A percentile compares a stretch with the other conserved stretches of the same genome.
phyloP scores from a whole-genome alignment of 257 asterid species.

The Parsonsia alboflavescens region DNA sequence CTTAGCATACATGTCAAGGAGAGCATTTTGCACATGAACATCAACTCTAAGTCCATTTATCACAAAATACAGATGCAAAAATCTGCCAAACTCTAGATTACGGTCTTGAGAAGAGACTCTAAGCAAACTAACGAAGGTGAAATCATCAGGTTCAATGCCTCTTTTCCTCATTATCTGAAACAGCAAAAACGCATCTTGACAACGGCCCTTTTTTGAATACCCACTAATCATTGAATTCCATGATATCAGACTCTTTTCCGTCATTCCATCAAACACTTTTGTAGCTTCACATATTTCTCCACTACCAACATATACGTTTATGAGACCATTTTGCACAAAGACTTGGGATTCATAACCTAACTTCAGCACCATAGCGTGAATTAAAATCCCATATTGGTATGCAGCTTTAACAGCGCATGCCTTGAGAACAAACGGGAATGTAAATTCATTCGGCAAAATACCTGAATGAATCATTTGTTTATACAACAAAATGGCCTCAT shows the following conservation, averaged over 20 bases:
- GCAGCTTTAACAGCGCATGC: conserved; percentile 13
- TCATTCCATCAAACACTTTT: conserved; percentile 53
- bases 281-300: background rate
- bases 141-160: conserved; percentile 50
- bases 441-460: conserved; percentile 21
- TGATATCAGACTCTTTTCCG: conserved; percentile 44
- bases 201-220: conserved; percentile 33
- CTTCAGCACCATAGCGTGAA: conserved; percentile 21
- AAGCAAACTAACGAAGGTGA: conserved; percentile 52
- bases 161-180: conserved; percentile 37
- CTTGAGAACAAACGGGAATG: conserved; percentile 28
- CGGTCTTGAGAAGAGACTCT: conserved; percentile 36
- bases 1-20: conserved; percentile 21
- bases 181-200: conserved; percentile 26
- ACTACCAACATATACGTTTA: conserved; percentile 22
- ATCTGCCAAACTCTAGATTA: conserved; percentile 35
- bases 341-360: conserved; percentile 25
- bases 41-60: conserved; percentile 13
- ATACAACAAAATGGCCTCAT: conserved; percentile 15
- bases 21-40: conserved; percentile 26
- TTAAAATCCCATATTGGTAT: conserved; percentile 9
- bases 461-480: conserved; percentile 14
- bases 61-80: conserved; percentile 43
- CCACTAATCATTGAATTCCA: conserved; percentile 57
- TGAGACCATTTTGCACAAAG: conserved; percentile 26